Percentiles rank a stretch among this genome's conserved stretches.
phyloP scores from a whole-genome alignment of 164 flowering plant genomes.

The Magnolia kwangsiensis region DNA sequence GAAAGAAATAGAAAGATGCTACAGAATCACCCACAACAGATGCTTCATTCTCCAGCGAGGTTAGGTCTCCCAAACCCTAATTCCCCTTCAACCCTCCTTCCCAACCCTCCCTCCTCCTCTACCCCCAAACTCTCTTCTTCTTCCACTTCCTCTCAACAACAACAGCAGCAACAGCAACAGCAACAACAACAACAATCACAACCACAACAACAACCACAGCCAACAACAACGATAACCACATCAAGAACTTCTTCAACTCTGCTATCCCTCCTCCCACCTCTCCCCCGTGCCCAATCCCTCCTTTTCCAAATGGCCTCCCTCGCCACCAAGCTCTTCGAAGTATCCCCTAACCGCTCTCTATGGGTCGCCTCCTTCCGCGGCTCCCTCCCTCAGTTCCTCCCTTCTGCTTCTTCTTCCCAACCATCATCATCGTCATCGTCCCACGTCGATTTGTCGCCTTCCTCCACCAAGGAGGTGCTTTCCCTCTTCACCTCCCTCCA shows the following conservation, averaged over 20 bases:
- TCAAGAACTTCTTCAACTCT: slow-evolving; percentile 57
- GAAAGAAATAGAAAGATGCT: slow-evolving; percentile 34
- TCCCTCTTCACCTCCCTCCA: slow-evolving; percentile 61
- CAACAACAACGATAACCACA: slow-evolving; percentile 22
- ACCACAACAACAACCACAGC: slow-evolving; percentile 11
- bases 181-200: slow-evolving; percentile 25
- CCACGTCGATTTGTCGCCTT: slow-evolving; percentile 14
- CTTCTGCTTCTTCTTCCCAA: slow-evolving; percentile 33
- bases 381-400: slow-evolving; percentile 61
- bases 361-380: slow-evolving; percentile 78
- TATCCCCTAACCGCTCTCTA: slow-evolving; percentile 65
- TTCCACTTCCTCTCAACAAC: slow-evolving; percentile 11
- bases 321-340: slow-evolving; percentile 68
- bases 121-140: slow-evolving; percentile 49
- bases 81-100: slow-evolving; percentile 50
- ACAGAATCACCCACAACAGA: slow-evolving; percentile 51
- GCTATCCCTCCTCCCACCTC: slow-evolving; percentile 88
- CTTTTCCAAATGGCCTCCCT: slow-evolving; percentile 88
- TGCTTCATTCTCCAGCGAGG: slow-evolving; percentile 77
- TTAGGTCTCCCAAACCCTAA: slow-evolving; percentile 74
- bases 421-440: slow-evolving; percentile 20
- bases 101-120: slow-evolving; percentile 42
- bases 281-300: slow-evolving; percentile 77
- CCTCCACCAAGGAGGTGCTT: slow-evolving; percentile 65
- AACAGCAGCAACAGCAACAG: slow-evolving; percentile 6